phyloP scores from a whole-genome alignment of 2,329 filamentous ascomycete genomes.

The Fusarium compactum region DNA sequence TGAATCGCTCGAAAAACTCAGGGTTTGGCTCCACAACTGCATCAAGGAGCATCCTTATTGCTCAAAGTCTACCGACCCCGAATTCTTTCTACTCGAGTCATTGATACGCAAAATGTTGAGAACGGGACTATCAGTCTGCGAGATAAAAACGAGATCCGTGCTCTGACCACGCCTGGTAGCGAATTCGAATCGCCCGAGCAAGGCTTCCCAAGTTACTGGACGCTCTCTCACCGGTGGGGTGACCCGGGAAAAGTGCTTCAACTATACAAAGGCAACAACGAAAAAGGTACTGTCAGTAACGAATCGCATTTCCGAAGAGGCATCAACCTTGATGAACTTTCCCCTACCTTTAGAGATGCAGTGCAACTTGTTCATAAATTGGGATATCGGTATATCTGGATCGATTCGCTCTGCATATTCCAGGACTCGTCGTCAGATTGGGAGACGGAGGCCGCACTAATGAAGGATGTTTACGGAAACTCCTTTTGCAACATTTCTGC shows the following conservation, averaged over 20 bases:
- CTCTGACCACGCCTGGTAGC: too few relatives aligned
- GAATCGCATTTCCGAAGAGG: neutral
- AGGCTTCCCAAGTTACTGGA: neutral
- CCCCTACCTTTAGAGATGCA: neutral
- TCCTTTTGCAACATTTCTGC: neutral
- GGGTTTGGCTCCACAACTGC: too few relatives aligned
- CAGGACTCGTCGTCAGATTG: neutral
- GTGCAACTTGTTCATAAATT: rapidly evolving
- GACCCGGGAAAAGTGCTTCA: neutral
- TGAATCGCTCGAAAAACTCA: too few relatives aligned
- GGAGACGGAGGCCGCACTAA: neutral
- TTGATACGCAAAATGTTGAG: neutral
- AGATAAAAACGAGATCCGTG: neutral
- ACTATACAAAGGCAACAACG: neutral
- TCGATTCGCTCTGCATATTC: neutral
- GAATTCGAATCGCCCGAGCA: rapidly evolving
- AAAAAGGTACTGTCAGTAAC: neutral
- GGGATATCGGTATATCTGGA: neutral
- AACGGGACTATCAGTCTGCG: rapidly evolving
- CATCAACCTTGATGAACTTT: neutral
- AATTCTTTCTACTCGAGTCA: neutral
- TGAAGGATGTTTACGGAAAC: rapidly evolving
- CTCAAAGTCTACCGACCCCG: too few relatives aligned
- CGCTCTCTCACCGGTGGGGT: neutral
- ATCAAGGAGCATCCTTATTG: too few relatives aligned